phyloP scores from a whole-genome alignment of 2,329 filamentous ascomycete genomes.

The Biscogniauxia mediterranea region DNA sequence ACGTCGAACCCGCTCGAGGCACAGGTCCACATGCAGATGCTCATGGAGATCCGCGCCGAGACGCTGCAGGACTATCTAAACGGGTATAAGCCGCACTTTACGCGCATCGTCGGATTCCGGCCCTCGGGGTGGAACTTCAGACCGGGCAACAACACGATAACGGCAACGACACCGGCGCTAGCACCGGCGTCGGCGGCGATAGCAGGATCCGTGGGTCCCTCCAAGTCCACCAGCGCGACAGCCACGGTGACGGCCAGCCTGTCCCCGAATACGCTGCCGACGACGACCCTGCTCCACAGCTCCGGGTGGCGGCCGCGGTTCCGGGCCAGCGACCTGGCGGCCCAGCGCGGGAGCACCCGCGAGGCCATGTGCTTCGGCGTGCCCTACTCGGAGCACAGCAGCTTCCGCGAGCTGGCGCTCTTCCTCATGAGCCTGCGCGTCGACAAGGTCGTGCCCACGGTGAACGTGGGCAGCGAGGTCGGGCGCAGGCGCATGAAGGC shows the following conservation, averaged over 20 bases:
- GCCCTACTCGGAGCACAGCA: conserved; percentile 94
- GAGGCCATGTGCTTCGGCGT: conserved; percentile 89
- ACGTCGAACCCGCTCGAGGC: conserved; percentile 79
- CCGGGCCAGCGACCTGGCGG: conserved; percentile 66
- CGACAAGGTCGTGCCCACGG: conserved; percentile 87
- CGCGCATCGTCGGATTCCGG: conserved; percentile 83
- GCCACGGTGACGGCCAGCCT: conserved; percentile 46
- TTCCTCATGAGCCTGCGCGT: conserved; percentile 87
- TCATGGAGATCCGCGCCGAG: conserved; percentile 91
- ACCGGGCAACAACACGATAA: conserved; percentile 3
- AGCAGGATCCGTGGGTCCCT: conserved; percentile 17
- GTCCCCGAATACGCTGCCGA: conserved; percentile 49
- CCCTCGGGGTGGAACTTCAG: conserved; percentile 95
- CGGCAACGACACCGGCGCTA: not conserved
- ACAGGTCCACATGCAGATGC: conserved; percentile 95
- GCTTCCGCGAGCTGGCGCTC: conserved; percentile 89
- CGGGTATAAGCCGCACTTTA: conserved; percentile 76
- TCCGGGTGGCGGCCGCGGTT: conserved; percentile 76
- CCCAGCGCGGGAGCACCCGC: conserved; percentile 79
- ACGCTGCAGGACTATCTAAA: conserved; percentile 88
- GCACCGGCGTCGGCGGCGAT: not conserved
- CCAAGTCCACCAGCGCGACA: not conserved
- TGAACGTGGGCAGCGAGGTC: conserved; percentile 69
- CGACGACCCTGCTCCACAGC: conserved; percentile 51
- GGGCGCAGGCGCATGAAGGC: conserved; percentile 59